phyloP scores from a whole-genome alignment of 257 asterid species.

The Petunia axillaris region DNA sequence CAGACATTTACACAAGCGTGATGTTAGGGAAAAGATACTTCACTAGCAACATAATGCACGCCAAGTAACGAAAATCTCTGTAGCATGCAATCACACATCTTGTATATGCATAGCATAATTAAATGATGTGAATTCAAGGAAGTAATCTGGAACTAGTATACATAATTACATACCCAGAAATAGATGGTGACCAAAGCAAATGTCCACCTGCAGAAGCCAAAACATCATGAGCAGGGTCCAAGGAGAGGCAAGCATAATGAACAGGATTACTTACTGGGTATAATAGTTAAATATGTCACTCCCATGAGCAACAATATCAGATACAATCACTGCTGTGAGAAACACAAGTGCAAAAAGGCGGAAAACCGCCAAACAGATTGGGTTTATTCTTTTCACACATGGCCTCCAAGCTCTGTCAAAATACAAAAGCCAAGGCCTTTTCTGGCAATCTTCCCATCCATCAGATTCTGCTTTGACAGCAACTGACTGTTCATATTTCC shows the following conservation, averaged over 20 bases:
- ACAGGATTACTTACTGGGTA: constrained; percentile 76
- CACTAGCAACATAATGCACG: neutral
- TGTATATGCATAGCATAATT: neutral
- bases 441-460: constrained; percentile 32
- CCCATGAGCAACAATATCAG: constrained; percentile 70
- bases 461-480: constrained; percentile 33
- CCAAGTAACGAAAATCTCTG: neutral
- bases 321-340: constrained; percentile 57
- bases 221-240: constrained; percentile 15
- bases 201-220: constrained; percentile 75
- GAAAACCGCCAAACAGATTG: constrained; percentile 54
- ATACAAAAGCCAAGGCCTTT: constrained; percentile 28
- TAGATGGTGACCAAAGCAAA: constrained; percentile 77
- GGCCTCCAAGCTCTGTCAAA: constrained; percentile 78
- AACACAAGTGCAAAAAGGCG: constrained; percentile 67
- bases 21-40: constrained; percentile 31
- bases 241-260: constrained; percentile 29
- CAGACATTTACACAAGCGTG: constrained; percentile 37
- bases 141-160: constrained; percentile 27
- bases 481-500: constrained; percentile 67
- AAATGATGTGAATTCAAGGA: constrained; percentile 22
- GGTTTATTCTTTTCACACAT: constrained; percentile 62
- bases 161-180: constrained; percentile 91
- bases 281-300: constrained; percentile 67
- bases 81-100: neutral